Conservation (phyloP, 257 asterid genomes). For the Knoxia roxburghii region DNA sequence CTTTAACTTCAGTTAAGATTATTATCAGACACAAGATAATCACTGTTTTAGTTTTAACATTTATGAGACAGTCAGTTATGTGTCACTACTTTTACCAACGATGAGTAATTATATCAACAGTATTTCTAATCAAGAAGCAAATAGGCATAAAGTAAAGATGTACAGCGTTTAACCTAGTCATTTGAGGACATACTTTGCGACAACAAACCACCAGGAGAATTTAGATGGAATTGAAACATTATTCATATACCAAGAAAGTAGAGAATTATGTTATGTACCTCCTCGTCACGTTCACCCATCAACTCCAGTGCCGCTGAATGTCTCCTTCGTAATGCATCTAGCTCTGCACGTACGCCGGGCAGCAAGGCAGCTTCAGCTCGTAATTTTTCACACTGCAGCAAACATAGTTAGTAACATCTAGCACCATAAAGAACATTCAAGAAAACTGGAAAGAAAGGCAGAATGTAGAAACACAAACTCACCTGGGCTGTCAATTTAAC, state of each 20-base stretch:
- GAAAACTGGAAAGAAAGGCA: conserved; percentile 5
- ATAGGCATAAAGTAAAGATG: background rate
- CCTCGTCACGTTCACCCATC: conserved; percentile 99
- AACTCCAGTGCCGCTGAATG: conserved; percentile 95
- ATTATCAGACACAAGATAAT: background rate
- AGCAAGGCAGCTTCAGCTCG: conserved; percentile 66
- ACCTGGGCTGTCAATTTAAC: conserved; percentile 96
- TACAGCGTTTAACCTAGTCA: background rate
- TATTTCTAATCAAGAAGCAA: background rate
- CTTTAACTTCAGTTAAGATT: too few species aligned
- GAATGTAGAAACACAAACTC: conserved; percentile 12
- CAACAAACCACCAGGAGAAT: background rate
- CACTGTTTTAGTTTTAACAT: background rate
- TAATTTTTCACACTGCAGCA: conserved; percentile 75
- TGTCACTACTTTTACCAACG: too few species aligned
- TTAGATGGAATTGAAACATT: background rate
- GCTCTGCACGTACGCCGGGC: conserved; percentile 89
- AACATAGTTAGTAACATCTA: conserved; percentile 1
- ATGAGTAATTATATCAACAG: background rate
- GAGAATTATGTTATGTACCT: conserved; percentile 43
- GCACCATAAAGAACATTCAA: background rate
- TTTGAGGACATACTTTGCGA: too few species aligned
- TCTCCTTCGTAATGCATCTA: conserved; percentile 88
- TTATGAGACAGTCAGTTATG: background rate
- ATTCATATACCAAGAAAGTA: background rate